Base-by-base conservation (phyloP, 805 yeast genomes). In the Sugiyamaella americana region DNA sequence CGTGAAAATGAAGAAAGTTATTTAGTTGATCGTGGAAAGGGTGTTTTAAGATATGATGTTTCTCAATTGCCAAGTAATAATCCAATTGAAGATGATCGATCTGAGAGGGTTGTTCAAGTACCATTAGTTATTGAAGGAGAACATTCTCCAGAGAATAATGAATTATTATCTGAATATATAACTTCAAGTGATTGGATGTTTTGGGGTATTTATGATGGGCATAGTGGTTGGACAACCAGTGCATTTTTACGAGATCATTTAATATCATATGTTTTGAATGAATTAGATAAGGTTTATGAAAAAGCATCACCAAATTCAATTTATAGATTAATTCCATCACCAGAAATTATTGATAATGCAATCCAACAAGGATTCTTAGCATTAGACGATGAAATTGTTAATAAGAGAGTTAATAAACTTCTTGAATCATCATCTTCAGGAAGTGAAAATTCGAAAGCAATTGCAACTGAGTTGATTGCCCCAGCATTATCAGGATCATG, bases 401-500 rank as follows among this genome's bases (percentile, higher is more conserved):
- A 82, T 60, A 79, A 81, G 48, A 79, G 86, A 38, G 78, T 93
- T 44, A 80, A 78, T 47, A 75, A 74, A 53, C 70, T 93, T 41
- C 75, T 93, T 50, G 76, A 75, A 34, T 11, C 37, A 5, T 42
- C 53, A 6, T 26, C 35, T 16, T 75, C 79, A 50, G 87, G 88
- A 50, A 72, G 76, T 46, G 87, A 88, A 50, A 72, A 76, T 46
- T 77, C 78, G 57, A 71, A 73, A 51, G 73, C 73, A 43, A 70
- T 73, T 46, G 81, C 87, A 23, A 79, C 89, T 1, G 87, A 82
- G 60, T 64, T 80, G 51, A 72, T 85, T 56, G 81, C 91, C 76
- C 96, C 98, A 3, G 98, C 98, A 2, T 73, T 94, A 37, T 84
- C 95, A 2, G 98, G 98, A 0, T 83, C 97, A 1, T 93, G 98